Evolutionary conservation across 2,329 filamentous ascomycete genomes (phyloP).

Genomic region (Lojkania enalia): DNA sequence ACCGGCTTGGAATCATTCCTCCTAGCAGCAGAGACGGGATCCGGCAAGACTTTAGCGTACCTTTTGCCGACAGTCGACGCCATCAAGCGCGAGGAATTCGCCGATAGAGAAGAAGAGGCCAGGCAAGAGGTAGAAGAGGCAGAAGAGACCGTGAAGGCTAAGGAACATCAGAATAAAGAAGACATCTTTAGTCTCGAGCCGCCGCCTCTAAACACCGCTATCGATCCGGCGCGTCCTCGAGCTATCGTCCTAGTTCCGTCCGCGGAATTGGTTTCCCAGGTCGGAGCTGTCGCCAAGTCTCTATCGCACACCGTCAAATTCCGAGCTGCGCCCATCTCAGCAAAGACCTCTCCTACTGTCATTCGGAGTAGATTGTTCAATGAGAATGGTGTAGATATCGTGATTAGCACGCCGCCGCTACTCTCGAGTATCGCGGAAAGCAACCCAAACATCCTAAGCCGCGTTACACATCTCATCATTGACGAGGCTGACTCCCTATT

Average conservation of each 20-base stretch:
- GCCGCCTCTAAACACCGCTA: conserved; percentile 60
- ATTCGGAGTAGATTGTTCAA: conserved; percentile 86
- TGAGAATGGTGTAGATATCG: conserved; percentile 77
- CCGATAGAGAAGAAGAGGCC: conserved; percentile 58
- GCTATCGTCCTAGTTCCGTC: conserved; percentile 89
- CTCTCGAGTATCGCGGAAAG: conserved; percentile 84
- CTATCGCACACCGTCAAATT: conserved; percentile 87
- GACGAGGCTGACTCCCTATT: conserved; percentile 97
- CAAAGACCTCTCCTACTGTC: conserved; percentile 72
- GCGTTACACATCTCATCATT: conserved; percentile 83
- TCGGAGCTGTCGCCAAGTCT: conserved; percentile 76
- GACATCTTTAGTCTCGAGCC: conserved; percentile 65
- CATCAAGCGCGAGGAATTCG: conserved; percentile 71
- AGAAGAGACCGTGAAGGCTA: conserved; percentile 52
- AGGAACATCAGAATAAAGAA: conserved; percentile 28
- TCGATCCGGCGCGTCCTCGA: conserved; percentile 76
- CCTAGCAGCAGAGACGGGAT: conserved; percentile 93
- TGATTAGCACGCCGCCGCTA: conserved; percentile 87
- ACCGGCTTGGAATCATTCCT: conserved; percentile 68
- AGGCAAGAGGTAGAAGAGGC: conserved; percentile 57
- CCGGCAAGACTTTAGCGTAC: conserved; percentile 95
- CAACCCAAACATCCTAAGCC: conserved; percentile 90
- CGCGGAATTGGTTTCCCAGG: conserved; percentile 87
- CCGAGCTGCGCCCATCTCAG: conserved; percentile 79
- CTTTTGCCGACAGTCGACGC: conserved; percentile 82